Base-by-base conservation (phyloP, 768 basidiomycete genomes). In the Trichaptum fuscoviolaceum region DNA sequence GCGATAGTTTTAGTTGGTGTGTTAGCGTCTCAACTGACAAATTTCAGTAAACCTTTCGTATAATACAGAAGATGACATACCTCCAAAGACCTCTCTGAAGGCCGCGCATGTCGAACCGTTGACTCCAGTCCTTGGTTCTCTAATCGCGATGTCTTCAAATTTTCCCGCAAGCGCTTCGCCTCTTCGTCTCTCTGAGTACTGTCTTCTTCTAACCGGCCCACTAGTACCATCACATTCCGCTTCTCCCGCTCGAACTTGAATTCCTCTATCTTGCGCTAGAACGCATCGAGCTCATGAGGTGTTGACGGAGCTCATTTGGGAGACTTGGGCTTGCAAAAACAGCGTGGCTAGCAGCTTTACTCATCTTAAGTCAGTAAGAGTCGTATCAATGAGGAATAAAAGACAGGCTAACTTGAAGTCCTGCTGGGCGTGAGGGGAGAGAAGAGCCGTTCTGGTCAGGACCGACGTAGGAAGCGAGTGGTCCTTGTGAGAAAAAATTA, bases 241-340 rank as follows among this genome's bases (percentile, higher is more conserved):
- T 97, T 97, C 81, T 97, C 96, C 64, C 91, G 84, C 69, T 97
- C 93, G n/a, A n/a, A n/a, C n/a, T n/a, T n/a, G 0, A 84, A 84
- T 67, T 93, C 91, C 24, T 93, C 87, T 4, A 90, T 77, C 52
- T 86, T 85, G 65, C 77, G 83, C 69, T 83, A 86, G 42, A 92
- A 73, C 7, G 77, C 74, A 36, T 87, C 87, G 8, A 86, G 74
- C 73, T 90, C 90, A 88, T 0, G 86, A 81, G 12, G 85, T 81
- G 58, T 89, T 85, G 0, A 88, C 85, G 42, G 72, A 84, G 12
- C 84, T 83, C 6, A 92, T 76, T 0, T 83, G 74, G 6, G 84
- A 73, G 67, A 95, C 71, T 72, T 90, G 84, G 34, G 81, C 73
- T 75, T 88, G 81, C 25, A 91, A 73, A n/a, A 23, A 77, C 77